A percentile compares a stretch with the other conserved stretches of the same genome.
phyloP scores from a whole-genome alignment of 2,329 filamentous ascomycete genomes.

The Colletotrichum navitas region DNA sequence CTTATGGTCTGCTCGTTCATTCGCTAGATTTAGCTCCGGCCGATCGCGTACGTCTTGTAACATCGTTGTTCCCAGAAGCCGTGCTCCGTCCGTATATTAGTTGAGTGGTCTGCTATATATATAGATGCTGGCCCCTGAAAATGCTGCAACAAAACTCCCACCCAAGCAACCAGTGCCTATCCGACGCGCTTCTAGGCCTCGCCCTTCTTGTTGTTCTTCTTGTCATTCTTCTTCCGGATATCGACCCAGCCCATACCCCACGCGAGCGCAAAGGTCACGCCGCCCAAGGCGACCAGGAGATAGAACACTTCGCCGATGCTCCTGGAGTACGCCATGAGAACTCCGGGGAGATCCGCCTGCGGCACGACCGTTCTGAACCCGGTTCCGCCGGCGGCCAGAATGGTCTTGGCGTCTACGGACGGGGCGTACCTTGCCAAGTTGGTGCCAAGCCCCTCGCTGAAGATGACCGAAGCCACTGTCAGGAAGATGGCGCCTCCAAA shows the following conservation, averaged over 20 bases:
- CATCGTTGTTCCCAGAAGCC: background rate
- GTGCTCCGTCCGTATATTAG: background rate
- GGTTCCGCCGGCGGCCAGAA: slow-evolving; percentile 59
- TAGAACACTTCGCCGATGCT: slow-evolving; percentile 50
- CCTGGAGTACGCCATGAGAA: slow-evolving; percentile 56
- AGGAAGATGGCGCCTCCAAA: slow-evolving; percentile 63
- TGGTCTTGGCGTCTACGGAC: slow-evolving; percentile 48
- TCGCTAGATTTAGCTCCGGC: background rate
- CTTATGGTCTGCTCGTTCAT: background rate
- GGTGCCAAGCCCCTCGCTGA: slow-evolving; percentile 19
- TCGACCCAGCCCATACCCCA: slow-evolving; percentile 62
- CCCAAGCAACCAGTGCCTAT: background rate
- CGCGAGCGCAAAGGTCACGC: slow-evolving; percentile 50
- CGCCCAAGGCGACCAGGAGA: slow-evolving; percentile 49
- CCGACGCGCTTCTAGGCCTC: background rate
- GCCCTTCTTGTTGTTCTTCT: slow-evolving; percentile 24
- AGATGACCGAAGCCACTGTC: slow-evolving; percentile 48
- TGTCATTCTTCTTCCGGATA: slow-evolving; percentile 53
- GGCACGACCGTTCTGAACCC: slow-evolving; percentile 52
- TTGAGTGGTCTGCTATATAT: background rate
- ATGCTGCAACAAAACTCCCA: accelerated
- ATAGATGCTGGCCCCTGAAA: background rate
- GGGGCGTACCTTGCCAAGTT: slow-evolving; percentile 43
- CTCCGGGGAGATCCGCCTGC: slow-evolving; percentile 49
- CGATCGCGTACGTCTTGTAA: background rate